phyloP scores from a whole-genome alignment of 345 rosid species.

The Eucalyptus fibrosa region DNA sequence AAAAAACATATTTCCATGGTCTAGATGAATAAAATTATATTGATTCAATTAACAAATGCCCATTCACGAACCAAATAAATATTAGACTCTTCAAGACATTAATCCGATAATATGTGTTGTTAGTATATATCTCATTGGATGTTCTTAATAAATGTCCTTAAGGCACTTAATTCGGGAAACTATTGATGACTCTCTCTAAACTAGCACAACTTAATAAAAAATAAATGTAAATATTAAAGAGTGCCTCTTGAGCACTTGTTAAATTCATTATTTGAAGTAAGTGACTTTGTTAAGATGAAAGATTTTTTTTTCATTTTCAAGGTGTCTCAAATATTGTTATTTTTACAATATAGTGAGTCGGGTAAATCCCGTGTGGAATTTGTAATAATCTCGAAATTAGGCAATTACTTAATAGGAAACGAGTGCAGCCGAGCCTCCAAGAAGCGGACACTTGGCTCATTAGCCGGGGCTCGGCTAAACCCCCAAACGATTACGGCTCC shows the following conservation, averaged over 20 bases:
- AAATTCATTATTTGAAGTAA: not conserved
- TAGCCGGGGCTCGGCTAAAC: not conserved
- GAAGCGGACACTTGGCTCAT: not conserved
- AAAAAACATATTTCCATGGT: not conserved
- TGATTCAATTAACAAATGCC: not conserved
- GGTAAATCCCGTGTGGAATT: not conserved
- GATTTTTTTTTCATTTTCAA: not conserved
- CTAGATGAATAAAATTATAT: not conserved
- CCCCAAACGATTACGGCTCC: not conserved
- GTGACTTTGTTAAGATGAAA: not conserved
- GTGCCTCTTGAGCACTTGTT: not conserved
- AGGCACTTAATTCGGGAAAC: not conserved
- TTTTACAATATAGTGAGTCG: too few relatives aligned
- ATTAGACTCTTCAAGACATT: not conserved
- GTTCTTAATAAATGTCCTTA: not conserved
- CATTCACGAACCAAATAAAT: not conserved
- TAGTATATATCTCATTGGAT: not conserved
- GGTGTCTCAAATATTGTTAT: not conserved
- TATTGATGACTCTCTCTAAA: not conserved
- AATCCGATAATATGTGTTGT: not conserved
- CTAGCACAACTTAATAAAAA: not conserved
- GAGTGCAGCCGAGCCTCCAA: not conserved
- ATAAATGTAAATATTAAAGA: not conserved
- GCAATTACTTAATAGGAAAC: not conserved
- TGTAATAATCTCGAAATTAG: not conserved